Conservation (phyloP, 768 basidiomycete species). For the Kondoa malvinella region DNA sequence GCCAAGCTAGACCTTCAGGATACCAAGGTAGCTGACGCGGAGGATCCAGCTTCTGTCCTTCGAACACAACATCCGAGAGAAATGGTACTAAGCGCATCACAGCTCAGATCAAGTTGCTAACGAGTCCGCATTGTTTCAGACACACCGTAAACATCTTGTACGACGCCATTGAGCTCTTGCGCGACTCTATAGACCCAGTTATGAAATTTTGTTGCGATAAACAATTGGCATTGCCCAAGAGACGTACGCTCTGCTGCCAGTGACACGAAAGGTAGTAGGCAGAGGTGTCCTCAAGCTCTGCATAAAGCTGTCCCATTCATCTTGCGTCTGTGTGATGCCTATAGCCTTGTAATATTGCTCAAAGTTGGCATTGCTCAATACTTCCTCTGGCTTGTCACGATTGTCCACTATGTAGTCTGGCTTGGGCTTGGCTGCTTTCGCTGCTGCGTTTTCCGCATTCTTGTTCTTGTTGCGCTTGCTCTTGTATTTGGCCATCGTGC, state of each 20-base stretch:
- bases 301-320: conserved; percentile 61
- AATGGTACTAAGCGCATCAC: conserved; percentile 59
- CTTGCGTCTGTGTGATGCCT: conserved; percentile 45
- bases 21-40: conserved; percentile 85
- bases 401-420: no score
- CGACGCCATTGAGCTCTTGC: neutral
- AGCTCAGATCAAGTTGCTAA: conserved; percentile 39
- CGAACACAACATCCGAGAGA: conserved; percentile 54
- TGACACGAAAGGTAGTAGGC: conserved; percentile 85
- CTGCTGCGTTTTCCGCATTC: no score
- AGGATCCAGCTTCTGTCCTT: conserved; percentile 55
- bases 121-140: neutral
- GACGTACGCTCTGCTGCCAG: conserved; percentile 66
- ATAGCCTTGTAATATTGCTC: conserved; percentile 44
- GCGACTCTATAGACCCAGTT: neutral
- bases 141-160: conserved; percentile 14
- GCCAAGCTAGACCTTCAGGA: conserved; percentile 88
- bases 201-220: conserved; percentile 24
- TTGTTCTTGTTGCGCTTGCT: no score
- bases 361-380: conserved; percentile 25
- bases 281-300: conserved; percentile 50
- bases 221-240: conserved; percentile 3
- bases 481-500: no score
- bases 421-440: no score
- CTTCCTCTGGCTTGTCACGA: no score